Evolutionary conservation across 2,329 filamentous ascomycete genomes (phyloP).

Genomic region (Dendrostoma leiphaemia): DNA sequence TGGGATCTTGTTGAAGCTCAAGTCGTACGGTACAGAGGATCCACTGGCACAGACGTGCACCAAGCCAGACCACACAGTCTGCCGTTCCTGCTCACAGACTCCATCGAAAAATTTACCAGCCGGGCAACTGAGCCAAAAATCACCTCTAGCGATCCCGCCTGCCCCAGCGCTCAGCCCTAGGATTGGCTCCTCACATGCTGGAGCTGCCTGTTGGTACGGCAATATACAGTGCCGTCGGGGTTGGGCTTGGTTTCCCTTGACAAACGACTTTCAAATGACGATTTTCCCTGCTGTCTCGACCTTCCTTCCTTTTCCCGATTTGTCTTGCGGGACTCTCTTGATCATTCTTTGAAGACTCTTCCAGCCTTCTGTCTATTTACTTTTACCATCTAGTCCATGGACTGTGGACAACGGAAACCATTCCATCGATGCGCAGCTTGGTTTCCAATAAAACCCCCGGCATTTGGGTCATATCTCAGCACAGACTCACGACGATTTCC

Average conservation of each 20-base stretch:
- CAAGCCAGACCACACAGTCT: constrained; percentile 14
- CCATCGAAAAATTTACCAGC: constrained; percentile 17
- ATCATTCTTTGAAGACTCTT: constrained; percentile 1
- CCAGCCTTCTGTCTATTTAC: background rate
- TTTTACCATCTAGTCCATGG: background rate
- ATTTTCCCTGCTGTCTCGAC: constrained; percentile 17
- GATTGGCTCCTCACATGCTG: constrained; percentile 18
- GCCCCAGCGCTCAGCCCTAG: constrained; percentile 15
- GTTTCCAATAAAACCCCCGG: constrained; percentile 2
- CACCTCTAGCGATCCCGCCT: constrained; percentile 18
- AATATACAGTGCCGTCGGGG: constrained; percentile 14
- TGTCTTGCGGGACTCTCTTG: background rate
- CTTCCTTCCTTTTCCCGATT: constrained; percentile 1
- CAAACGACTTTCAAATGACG: constrained; percentile 16
- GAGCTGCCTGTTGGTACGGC: constrained; percentile 21
- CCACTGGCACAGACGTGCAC: constrained; percentile 7
- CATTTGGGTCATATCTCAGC: background rate
- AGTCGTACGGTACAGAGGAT: constrained; percentile 5
- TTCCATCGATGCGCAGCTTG: constrained; percentile 7
- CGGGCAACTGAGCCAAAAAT: constrained; percentile 15
- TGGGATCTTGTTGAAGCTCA: constrained; percentile 14
- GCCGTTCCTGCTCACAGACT: constrained; percentile 19
- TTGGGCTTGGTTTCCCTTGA: constrained; percentile 16
- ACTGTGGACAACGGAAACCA: background rate
- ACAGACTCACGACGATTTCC: constrained; percentile 8